A percentile compares a stretch with the other conserved stretches of the same genome.
Evolutionary conservation across 2,329 filamentous ascomycete genomes (phyloP).

Genomic region (Aspergillus eucalypticola): DNA sequence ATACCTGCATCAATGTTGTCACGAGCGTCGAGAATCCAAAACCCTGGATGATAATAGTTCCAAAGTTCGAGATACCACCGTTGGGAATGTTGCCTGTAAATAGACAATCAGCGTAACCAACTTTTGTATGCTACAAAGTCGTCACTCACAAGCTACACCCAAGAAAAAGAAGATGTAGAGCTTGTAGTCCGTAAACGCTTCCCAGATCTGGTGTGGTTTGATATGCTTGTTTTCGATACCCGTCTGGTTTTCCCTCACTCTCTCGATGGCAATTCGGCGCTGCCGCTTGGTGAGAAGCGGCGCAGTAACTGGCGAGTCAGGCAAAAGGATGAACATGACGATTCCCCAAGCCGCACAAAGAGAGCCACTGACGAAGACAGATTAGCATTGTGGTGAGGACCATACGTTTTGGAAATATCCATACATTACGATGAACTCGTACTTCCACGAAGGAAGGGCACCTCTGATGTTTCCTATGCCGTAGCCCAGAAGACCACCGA

Average conservation of each 20-base stretch:
- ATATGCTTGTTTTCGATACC: constrained; percentile 59
- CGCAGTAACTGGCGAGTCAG: constrained; percentile 59
- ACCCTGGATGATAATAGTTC: constrained; percentile 59
- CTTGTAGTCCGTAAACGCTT: constrained; percentile 61
- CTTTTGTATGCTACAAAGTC: background rate
- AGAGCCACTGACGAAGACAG: constrained; percentile 37
- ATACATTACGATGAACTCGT: constrained; percentile 66
- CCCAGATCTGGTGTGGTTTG: constrained; percentile 57
- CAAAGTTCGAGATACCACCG: constrained; percentile 61
- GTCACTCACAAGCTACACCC: constrained; percentile 45
- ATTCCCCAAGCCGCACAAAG: constrained; percentile 63
- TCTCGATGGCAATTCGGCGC: constrained; percentile 57
- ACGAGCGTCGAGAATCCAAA: constrained; percentile 58
- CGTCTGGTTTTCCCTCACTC: constrained; percentile 59
- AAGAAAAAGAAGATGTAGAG: constrained; percentile 59
- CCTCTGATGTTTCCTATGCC: constrained; percentile 63
- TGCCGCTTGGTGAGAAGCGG: constrained; percentile 54
- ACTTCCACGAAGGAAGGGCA: constrained; percentile 62
- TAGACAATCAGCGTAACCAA: background rate
- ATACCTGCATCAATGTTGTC: constrained; percentile 55
- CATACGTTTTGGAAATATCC: background rate
- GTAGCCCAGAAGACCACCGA: constrained; percentile 59
- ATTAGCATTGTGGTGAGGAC: background rate
- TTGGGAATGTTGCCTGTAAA: constrained; percentile 52
- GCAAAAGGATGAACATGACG: constrained; percentile 58